Evolutionary conservation across 805 yeast species (phyloP).

Genomic region (Metschnikowia corniflorae): DNA sequence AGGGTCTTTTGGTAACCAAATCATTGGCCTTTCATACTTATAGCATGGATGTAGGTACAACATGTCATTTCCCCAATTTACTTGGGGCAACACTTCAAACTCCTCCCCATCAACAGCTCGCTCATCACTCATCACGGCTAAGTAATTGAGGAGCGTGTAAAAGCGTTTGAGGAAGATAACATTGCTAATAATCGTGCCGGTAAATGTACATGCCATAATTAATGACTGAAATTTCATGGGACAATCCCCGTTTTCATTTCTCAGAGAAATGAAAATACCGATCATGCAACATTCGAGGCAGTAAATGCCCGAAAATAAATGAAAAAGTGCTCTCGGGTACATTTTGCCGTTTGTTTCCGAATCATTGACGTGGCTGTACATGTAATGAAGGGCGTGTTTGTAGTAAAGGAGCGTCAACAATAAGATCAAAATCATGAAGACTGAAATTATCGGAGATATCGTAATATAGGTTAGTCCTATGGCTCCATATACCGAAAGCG

Average conservation of each 20-base stretch:
- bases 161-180: conserved; percentile 45
- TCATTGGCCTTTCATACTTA: conserved; percentile 31
- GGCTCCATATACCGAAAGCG: conserved; percentile 70
- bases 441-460: conserved; percentile 71
- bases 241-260: conserved; percentile 42
- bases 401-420: conserved; percentile 55
- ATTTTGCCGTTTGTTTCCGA: conserved; percentile 68
- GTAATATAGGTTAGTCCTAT: conserved; percentile 77
- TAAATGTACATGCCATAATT: conserved; percentile 48
- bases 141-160: conserved; percentile 25
- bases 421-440: conserved; percentile 57
- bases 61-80: conserved; percentile 10
- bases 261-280: conserved; percentile 68
- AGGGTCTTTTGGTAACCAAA: conserved; percentile 37
- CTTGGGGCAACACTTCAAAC: background rate
- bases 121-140: conserved; percentile 21
- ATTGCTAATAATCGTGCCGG: conserved; percentile 58
- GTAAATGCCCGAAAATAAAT: conserved; percentile 76
- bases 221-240: conserved; percentile 48
- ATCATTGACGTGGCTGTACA: conserved; percentile 47
- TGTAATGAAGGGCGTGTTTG: conserved; percentile 63
- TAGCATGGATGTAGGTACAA: conserved; percentile 38
- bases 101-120: conserved; percentile 1
- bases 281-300: conserved; percentile 74
- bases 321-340: conserved; percentile 73